Conservation (phyloP, 2,329 filamentous ascomycete species). For the Penicillium sp. region DNA sequence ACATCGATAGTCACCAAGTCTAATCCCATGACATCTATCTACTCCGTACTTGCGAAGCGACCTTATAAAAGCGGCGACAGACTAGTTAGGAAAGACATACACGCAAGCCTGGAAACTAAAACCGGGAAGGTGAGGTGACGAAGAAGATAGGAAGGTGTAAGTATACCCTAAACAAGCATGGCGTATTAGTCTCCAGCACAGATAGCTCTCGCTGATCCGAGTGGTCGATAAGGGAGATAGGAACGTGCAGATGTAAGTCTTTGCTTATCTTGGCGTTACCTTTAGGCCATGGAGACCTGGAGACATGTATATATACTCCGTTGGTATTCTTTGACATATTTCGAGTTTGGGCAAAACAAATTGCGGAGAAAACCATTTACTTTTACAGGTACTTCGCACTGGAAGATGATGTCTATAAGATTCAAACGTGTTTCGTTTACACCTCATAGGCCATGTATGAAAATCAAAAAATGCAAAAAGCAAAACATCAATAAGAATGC, state of each 20-base stretch:
- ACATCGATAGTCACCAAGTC: no score
- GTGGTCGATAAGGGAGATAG: slow-evolving; percentile 8
- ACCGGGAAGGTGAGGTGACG: no score
- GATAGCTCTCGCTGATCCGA: slow-evolving; percentile 4
- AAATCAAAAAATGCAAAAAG: slow-evolving; percentile 10
- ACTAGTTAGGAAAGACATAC: neutral
- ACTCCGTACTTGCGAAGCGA: neutral
- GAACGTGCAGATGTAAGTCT: neutral
- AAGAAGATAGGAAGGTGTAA: neutral
- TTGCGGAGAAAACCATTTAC: neutral
- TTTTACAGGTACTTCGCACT: neutral
- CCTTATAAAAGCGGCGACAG: neutral
- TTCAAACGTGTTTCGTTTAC: neutral
- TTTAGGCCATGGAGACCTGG: neutral
- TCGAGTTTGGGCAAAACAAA: neutral
- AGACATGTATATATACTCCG: no score
- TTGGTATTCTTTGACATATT: neutral
- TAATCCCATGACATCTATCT: neutral
- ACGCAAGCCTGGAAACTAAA: no score
- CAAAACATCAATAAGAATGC: neutral
- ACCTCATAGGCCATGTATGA: neutral
- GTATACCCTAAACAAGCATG: neutral
- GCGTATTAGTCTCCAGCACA: neutral
- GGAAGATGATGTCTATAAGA: neutral
- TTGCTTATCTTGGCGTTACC: neutral